Percentiles rank a stretch among this genome's conserved stretches.
These are phyloP conservation scores for Anthostomella pinea DNA, from an alignment of 2,329 filamentous ascomycete genomes.

Conservation along the genomic window DNA sequence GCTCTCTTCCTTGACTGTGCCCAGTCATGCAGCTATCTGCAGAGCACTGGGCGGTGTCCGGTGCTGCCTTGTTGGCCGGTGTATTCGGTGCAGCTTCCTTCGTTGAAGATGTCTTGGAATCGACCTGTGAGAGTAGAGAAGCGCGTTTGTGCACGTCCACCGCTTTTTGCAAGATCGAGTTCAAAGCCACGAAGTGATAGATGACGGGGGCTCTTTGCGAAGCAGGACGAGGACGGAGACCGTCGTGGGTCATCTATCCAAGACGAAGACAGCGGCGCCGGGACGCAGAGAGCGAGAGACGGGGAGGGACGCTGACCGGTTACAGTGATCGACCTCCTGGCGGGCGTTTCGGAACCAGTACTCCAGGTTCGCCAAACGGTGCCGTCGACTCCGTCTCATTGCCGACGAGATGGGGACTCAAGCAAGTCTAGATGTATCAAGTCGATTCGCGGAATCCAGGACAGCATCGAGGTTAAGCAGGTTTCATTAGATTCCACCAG, in stretches of 20 bases:
- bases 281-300: slow-evolving; percentile 11
- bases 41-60: slow-evolving; percentile 35
- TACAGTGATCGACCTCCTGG: slow-evolving; percentile 17
- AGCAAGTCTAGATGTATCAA: slow-evolving; percentile 25
- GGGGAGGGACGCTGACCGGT: slow-evolving; percentile 16
- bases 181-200: slow-evolving; percentile 40
- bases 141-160: slow-evolving; percentile 48
- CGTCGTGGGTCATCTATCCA: slow-evolving; percentile 14
- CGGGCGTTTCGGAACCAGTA: slow-evolving; percentile 22
- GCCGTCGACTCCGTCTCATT: slow-evolving; percentile 28
- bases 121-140: slow-evolving; percentile 40
- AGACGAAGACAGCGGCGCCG: slow-evolving; percentile 18
- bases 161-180: slow-evolving; percentile 46
- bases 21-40: slow-evolving; percentile 39
- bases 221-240: slow-evolving; percentile 17
- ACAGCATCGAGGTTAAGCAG: slow-evolving; percentile 35
- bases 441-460: slow-evolving; percentile 24
- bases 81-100: slow-evolving; percentile 46
- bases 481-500: slow-evolving; percentile 41
- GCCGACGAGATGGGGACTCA: slow-evolving; percentile 24
- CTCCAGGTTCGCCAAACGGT: slow-evolving; percentile 21
- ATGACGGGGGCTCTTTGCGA: slow-evolving; percentile 28
- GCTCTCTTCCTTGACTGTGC: slow-evolving; percentile 37
- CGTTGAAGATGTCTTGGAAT: slow-evolving; percentile 50
- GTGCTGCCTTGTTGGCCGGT: slow-evolving; percentile 32